Evolutionary conservation across 192 early-diverging fungal species (phyloP).

Genomic region (Umbelopsis ramanniana): DNA sequence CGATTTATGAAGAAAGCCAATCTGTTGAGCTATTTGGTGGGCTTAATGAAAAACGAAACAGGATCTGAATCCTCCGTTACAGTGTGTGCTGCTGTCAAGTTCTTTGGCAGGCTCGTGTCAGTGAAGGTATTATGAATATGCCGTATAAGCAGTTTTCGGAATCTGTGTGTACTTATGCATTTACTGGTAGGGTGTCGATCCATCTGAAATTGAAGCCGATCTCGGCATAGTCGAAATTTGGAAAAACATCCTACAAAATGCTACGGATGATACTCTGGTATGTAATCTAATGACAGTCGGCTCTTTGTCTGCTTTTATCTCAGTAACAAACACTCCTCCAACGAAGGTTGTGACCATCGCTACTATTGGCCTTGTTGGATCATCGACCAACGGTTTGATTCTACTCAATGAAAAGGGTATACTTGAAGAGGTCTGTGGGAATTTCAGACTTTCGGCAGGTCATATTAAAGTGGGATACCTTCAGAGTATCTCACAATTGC

Average conservation of each 20-base stretch:
- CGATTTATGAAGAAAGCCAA: slow-evolving; percentile 39
- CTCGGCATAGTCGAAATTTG: slow-evolving; percentile 30
- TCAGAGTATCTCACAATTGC: slow-evolving; percentile 39
- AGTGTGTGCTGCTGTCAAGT: slow-evolving; percentile 48
- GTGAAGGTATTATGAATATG: slow-evolving; percentile 25
- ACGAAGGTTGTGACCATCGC: slow-evolving; percentile 34
- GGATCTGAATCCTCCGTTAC: slow-evolving; percentile 35
- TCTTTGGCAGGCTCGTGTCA: slow-evolving; percentile 46
- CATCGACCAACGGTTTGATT: slow-evolving; percentile 23
- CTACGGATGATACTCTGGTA: slow-evolving; percentile 33
- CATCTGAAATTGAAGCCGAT: slow-evolving; percentile 18
- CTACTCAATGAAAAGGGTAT: slow-evolving; percentile 19
- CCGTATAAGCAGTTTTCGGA: neutral
- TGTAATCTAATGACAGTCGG: neutral
- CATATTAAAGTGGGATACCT: slow-evolving; percentile 33
- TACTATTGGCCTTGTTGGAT: slow-evolving; percentile 40
- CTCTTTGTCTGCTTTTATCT: slow-evolving; percentile 4
- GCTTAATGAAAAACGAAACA: slow-evolving; percentile 30
- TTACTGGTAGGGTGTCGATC: neutral
- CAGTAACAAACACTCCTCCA: neutral
- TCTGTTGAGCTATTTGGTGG: slow-evolving; percentile 40
- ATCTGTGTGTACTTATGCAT: too few species aligned
- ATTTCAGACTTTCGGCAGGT: slow-evolving; percentile 28
- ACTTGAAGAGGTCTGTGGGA: slow-evolving; percentile 23
- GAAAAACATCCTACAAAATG: slow-evolving; percentile 26